Conservation (phyloP, 2,329 filamentous ascomycete genomes). For the Emmonsiellopsis sp. region DNA sequence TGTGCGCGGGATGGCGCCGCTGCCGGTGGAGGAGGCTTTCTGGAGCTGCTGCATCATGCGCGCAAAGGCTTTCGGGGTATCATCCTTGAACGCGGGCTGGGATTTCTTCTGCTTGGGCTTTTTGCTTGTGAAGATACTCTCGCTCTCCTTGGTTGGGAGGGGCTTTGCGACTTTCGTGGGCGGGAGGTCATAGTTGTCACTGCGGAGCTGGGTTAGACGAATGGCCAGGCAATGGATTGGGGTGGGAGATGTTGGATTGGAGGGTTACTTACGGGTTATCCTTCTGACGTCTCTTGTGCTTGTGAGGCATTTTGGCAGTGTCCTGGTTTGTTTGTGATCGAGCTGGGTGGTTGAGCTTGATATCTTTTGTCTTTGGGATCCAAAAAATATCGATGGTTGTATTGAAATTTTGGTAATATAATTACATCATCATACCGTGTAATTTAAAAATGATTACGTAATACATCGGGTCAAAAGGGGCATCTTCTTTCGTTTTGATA, state of each 20-base stretch:
- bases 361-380: neutral
- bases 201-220: neutral
- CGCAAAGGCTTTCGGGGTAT: conserved; percentile 80
- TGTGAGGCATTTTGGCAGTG: conserved; percentile 62
- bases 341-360: neutral
- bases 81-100: conserved; percentile 44
- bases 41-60: conserved; percentile 58
- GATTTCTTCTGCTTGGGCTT: conserved; percentile 25
- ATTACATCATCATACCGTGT: too few species aligned
- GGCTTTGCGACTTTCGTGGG: conserved; percentile 52
- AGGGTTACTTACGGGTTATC: conserved; percentile 39
- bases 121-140: conserved; percentile 28
- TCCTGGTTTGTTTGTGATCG: neutral
- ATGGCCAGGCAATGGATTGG: conserved; percentile 41
- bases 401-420: too few species aligned
- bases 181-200: conserved; percentile 47
- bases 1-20: neutral
- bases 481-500: too few species aligned
- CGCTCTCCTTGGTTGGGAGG: conserved; percentile 45
- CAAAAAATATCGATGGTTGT: neutral
- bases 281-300: conserved; percentile 60
- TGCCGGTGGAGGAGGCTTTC: conserved; percentile 1
- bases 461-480: too few species aligned
- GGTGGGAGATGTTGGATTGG: conserved; percentile 4
- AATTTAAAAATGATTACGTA: too few species aligned